phyloP scores from a whole-genome alignment of 2,329 filamentous ascomycete species.

The Colletotrichum acutatum region DNA sequence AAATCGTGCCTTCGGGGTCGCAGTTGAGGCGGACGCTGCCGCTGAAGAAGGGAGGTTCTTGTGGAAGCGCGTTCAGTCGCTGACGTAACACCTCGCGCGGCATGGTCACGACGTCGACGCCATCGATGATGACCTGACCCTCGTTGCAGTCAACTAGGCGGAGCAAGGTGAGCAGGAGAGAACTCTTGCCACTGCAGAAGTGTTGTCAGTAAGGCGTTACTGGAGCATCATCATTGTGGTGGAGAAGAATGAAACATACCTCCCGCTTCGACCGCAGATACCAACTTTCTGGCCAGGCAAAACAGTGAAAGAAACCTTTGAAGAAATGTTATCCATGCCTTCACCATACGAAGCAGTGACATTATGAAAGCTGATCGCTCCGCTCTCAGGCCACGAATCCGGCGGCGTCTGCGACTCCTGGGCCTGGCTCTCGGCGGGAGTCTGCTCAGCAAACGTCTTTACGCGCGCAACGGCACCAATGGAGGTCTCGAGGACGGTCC shows the following conservation, averaged over 20 bases:
- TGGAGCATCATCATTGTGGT: background rate
- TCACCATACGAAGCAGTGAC: conserved; percentile 45
- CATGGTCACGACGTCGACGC: conserved; percentile 24
- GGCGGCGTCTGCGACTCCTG: conserved; percentile 46
- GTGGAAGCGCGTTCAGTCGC: conserved; percentile 36
- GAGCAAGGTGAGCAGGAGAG: conserved; percentile 48
- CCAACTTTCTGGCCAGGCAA: conserved; percentile 46
- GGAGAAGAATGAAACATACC: conserved; percentile 30
- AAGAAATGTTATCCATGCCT: conserved; percentile 33
- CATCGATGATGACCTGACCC: conserved; percentile 50
- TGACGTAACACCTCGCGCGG: conserved; percentile 33
- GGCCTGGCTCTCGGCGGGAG: conserved; percentile 35
- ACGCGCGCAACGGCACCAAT: conserved; percentile 43
- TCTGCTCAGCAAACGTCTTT: conserved; percentile 42
- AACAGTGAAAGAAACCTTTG: conserved; percentile 42
- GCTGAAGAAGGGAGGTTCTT: conserved; percentile 33
- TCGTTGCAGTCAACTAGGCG: conserved; percentile 56
- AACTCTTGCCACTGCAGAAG: conserved; percentile 37
- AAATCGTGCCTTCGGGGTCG: conserved; percentile 38
- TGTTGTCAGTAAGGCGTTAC: background rate
- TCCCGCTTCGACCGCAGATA: conserved; percentile 48
- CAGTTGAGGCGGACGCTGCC: conserved; percentile 36
- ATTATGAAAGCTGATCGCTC: conserved; percentile 45
- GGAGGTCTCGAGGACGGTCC: conserved; percentile 43
- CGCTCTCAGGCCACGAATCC: conserved; percentile 15